Evolutionary conservation across 306 rosid species (phyloP).

Genomic region (Amphicarpaea edgeworthii): DNA sequence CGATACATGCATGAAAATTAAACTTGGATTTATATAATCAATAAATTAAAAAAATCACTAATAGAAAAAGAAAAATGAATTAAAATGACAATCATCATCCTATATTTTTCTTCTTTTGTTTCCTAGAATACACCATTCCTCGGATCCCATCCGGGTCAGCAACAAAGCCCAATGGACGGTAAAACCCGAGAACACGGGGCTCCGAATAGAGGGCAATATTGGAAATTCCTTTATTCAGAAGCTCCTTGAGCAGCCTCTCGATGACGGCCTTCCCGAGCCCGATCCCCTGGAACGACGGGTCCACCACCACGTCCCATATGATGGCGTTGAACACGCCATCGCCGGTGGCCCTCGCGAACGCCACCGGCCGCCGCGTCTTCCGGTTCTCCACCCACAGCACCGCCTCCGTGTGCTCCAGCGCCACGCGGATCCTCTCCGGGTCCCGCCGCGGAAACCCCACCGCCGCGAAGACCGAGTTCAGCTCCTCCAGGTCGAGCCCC

Average conservation of each 20-base stretch:
- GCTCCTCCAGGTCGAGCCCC: conserved; percentile 71
- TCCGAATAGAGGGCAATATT: conserved; percentile 86
- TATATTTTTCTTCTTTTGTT: conserved; percentile 47
- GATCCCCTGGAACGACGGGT: conserved; percentile 89
- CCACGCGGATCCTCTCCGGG: conserved; percentile 68
- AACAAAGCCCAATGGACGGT: conserved; percentile 81
- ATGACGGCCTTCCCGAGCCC: conserved; percentile 87
- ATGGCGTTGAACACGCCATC: conserved; percentile 96
- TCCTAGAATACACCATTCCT: conserved; percentile 84
- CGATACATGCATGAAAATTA: too few species aligned
- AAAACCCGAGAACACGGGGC: conserved; percentile 87
- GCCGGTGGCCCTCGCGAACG: conserved; percentile 91
- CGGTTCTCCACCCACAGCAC: conserved; percentile 77
- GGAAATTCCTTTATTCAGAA: conserved; percentile 59
- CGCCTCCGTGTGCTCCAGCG: conserved; percentile 77
- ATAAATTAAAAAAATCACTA: too few species aligned
- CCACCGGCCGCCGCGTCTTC: conserved; percentile 70
- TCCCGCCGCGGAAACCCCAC: conserved; percentile 90
- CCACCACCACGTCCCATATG: conserved; percentile 94
- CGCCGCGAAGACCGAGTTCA: conserved; percentile 80
- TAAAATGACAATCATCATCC: too few species aligned
- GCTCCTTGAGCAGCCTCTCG: conserved; percentile 70
- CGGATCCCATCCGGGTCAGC: conserved; percentile 89
- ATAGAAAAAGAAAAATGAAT: background rate
- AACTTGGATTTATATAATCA: too few species aligned